phyloP scores from a whole-genome alignment of 2,329 filamentous ascomycete genomes.

The Trichoderma sp. region DNA sequence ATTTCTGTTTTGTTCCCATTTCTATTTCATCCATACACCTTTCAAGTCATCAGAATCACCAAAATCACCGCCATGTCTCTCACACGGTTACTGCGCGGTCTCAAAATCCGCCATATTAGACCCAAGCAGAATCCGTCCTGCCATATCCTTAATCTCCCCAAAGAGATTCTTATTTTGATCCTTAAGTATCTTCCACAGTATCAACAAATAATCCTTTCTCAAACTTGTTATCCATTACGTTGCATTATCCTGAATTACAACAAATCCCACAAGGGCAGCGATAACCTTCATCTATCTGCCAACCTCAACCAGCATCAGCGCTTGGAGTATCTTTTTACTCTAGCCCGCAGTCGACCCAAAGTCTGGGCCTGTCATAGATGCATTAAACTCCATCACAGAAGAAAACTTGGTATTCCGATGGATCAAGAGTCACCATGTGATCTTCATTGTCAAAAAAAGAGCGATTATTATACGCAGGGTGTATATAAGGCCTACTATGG shows the following conservation, averaged over 20 bases:
- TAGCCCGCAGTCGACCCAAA: neutral
- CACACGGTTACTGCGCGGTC: neutral
- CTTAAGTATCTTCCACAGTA: neutral
- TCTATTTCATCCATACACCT: neutral
- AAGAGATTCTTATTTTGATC: neutral
- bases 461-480: neutral
- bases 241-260: neutral
- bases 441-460: neutral
- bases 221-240: neutral
- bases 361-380: neutral
- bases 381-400: neutral
- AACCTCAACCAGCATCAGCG: neutral
- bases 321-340: neutral
- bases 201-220: neutral
- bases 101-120: neutral
- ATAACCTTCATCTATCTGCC: neutral
- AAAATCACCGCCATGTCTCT: neutral
- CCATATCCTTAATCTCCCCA: neutral
- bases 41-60: neutral
- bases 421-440: neutral
- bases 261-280: neutral
- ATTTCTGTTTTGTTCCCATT: neutral
- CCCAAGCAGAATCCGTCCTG: neutral
- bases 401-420: neutral
- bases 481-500: neutral